Base-by-base conservation (phyloP, 1,284 basidiomycete species). In the Agaricales sp. region DNA sequence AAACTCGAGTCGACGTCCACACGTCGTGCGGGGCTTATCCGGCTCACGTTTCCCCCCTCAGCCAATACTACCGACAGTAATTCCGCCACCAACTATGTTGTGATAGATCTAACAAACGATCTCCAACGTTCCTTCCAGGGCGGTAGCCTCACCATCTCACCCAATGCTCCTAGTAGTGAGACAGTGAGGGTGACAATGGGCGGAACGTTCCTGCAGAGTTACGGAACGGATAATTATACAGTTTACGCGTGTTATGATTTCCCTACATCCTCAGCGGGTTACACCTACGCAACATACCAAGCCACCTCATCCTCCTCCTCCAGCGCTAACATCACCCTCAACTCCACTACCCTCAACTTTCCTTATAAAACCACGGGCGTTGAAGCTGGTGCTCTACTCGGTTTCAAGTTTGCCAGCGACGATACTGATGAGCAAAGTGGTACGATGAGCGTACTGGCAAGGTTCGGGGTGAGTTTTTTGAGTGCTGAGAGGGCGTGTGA, bases 161-260 rank as follows among this genome's bases (percentile, higher is more conserved):
- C n/a, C n/a, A n/a, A n/a, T n/a, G n/a, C n/a, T n/a, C n/a, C n/a
- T n/a, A n/a, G n/a, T n/a, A n/a, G n/a, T n/a, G n/a, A n/a, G n/a
- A n/a, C n/a, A n/a, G n/a, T n/a, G n/a, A n/a, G n/a, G n/a, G n/a
- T n/a, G n/a, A n/a, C n/a, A n/a, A n/a, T n/a, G n/a, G n/a, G n/a
- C n/a, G n/a, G n/a, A n/a, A n/a, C n/a, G n/a, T n/a, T n/a, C 44
- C 20, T 37, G 19, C 47, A 73, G 69, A 72, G 71, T 56, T 74
- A 74, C 50, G 73, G 73, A 6, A 62, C 66, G 12, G 65, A 68
- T 46, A 74, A 74, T 55, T 75, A 74, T 53, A 74, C 70, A 3
- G 70, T 62, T 1, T 71, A 63, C 50, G 71, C 62, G 8, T 75
- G 73, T 55, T 74, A 74, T 53, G 73, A 75, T 54, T 73, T 74